These are phyloP conservation scores for Schwanniomyces vanrijiae DNA, from an alignment of 805 yeast genomes.

Conservation along the genomic window DNA sequence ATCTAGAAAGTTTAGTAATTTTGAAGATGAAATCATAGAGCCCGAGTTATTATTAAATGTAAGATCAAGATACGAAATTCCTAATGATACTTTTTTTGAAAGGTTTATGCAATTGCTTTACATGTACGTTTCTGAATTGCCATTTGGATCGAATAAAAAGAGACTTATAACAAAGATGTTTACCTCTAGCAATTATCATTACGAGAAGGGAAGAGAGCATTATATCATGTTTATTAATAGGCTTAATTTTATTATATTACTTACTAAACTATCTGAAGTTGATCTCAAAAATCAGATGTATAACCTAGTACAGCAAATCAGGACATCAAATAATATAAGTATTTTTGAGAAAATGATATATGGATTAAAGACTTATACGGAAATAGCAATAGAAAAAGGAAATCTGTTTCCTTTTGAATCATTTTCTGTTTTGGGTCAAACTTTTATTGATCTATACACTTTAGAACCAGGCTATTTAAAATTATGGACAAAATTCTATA, in stretches of 20 bases:
- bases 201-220: slow-evolving; percentile 23
- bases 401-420: slow-evolving; percentile 19
- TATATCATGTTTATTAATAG: slow-evolving; percentile 36
- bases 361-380: slow-evolving; percentile 18
- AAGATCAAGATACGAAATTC: slow-evolving; percentile 26
- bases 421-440: slow-evolving; percentile 15
- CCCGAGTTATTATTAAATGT: slow-evolving; percentile 24
- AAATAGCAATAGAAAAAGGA: slow-evolving; percentile 12
- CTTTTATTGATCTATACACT: slow-evolving; percentile 9
- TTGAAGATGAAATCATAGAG: slow-evolving; percentile 29
- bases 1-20: slow-evolving; percentile 33
- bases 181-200: slow-evolving; percentile 36
- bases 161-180: slow-evolving; percentile 35
- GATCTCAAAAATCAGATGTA: slow-evolving; percentile 30
- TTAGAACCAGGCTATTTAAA: slow-evolving; percentile 16
- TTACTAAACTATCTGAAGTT: slow-evolving; percentile 33
- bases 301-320: slow-evolving; percentile 23
- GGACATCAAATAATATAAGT: slow-evolving; percentile 20
- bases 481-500: slow-evolving; percentile 13
- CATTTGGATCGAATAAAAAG: slow-evolving; percentile 18
- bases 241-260: slow-evolving; percentile 32
- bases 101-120: slow-evolving; percentile 36
- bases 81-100: slow-evolving; percentile 31
- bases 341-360: slow-evolving; percentile 21
- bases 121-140: slow-evolving; percentile 28